These are phyloP conservation scores for Scenedesmus sp. DNA, from an alignment of 163 green algal genomes.

Conservation along the genomic window DNA sequence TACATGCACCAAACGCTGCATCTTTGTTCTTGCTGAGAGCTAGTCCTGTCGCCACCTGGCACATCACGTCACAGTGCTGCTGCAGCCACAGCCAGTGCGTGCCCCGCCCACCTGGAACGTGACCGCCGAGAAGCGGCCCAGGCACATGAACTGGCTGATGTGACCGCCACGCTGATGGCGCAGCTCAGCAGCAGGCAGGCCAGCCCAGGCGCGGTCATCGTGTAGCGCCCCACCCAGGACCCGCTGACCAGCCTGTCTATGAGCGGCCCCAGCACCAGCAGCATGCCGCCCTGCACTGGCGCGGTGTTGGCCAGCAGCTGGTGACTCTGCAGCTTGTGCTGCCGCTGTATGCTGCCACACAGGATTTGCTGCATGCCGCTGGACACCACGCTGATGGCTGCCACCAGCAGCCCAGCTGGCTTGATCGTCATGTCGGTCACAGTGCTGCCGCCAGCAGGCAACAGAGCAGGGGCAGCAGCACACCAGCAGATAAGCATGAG, in stretches of 20 bases:
- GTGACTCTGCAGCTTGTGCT: conserved; percentile 83
- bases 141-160: conserved; percentile 94
- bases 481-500: background rate
- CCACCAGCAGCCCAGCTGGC: conserved; percentile 81
- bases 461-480: background rate
- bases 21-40: background rate
- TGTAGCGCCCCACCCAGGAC: conserved; percentile 79
- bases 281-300: conserved; percentile 80
- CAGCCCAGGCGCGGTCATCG: conserved; percentile 63
- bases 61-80: background rate
- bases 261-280: conserved; percentile 89
- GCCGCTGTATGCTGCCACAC: conserved; percentile 88
- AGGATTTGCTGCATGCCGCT: conserved; percentile 95
- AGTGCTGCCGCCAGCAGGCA: conserved; percentile 69
- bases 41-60: background rate
- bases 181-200: conserved; percentile 77
- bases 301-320: conserved; percentile 93
- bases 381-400: conserved; percentile 85
- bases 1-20: background rate
- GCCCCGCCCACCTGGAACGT: conserved; percentile 87
- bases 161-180: conserved; percentile 88
- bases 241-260: conserved; percentile 83
- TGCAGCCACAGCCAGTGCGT: background rate
- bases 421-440: conserved; percentile 91
- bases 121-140: conserved; percentile 93